phyloP scores from a whole-genome alignment of 73 alveolate genomes.

The Effrenium voratum region DNA sequence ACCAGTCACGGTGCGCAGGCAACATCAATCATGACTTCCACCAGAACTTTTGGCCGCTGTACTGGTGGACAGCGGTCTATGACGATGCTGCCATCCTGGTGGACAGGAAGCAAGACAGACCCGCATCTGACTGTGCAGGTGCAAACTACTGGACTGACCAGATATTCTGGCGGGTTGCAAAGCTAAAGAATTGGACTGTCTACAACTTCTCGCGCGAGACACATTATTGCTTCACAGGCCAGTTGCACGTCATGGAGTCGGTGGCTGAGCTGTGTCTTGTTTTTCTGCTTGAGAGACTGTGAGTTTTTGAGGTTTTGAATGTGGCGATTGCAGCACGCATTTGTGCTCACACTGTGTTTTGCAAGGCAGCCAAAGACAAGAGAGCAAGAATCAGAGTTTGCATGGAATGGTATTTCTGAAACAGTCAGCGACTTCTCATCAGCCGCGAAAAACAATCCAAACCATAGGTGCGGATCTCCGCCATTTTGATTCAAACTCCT shows the following conservation, averaged over 20 bases:
- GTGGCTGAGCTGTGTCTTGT: background rate
- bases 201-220: background rate
- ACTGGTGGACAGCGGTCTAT: slow-evolving; percentile 58
- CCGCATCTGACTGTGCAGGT: too few species aligned
- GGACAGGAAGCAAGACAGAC: background rate
- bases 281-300: too few species aligned
- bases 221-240: slow-evolving; percentile 27
- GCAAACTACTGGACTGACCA: slow-evolving; percentile 22
- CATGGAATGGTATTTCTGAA: too few species aligned
- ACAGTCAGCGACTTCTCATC: too few species aligned
- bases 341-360: too few species aligned
- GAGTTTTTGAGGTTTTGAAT: too few species aligned
- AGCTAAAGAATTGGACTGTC: slow-evolving; percentile 11
- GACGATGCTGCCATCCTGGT: slow-evolving; percentile 18
- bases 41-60: slow-evolving; percentile 55
- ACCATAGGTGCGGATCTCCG: too few species aligned
- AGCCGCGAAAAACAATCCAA: too few species aligned
- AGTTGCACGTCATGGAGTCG: slow-evolving; percentile 29
- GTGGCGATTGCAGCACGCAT: too few species aligned
- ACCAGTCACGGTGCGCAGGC: background rate
- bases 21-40: slow-evolving; percentile 71
- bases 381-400: too few species aligned
- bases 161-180: slow-evolving; percentile 41
- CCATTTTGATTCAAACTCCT: too few species aligned
- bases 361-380: too few species aligned